Evolutionary conservation across 257 asterid species (phyloP).

Genomic region (Solanum megistacrolobum): DNA sequence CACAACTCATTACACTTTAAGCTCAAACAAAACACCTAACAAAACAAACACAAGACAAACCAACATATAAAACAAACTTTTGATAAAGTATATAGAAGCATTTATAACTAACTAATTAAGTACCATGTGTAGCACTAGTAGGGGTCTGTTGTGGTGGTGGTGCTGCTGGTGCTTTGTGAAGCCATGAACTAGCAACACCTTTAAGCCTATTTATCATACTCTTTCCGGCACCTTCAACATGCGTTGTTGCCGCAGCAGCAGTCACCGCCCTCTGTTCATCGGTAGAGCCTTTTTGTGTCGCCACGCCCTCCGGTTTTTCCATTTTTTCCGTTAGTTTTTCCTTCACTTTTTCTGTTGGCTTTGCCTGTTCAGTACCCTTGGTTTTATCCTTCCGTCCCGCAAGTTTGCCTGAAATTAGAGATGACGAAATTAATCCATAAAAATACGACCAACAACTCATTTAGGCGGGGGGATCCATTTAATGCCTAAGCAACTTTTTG

Average conservation of each 20-base stretch:
- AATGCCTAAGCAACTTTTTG: too few species aligned
- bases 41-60: neutral
- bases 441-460: neutral
- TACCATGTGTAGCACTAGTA: neutral
- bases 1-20: neutral
- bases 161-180: conserved; percentile 15
- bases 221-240: conserved; percentile 31
- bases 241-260: neutral
- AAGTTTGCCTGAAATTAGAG: conserved; percentile 3
- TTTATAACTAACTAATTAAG: neutral
- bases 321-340: too few species aligned
- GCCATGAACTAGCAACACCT: conserved; percentile 49
- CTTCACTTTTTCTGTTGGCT: conserved; percentile 15
- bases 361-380: neutral
- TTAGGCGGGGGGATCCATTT: too few species aligned
- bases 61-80: neutral
- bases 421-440: neutral
- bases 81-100: neutral
- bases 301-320: conserved; percentile 36
- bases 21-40: neutral
- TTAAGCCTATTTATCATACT: conserved; percentile 38
- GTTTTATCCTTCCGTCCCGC: conserved; percentile 20
- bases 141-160: neutral
- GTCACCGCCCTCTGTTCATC: neutral
- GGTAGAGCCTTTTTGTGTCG: conserved; percentile 18